Evolutionary conservation across 371 early-diverging fungal species (phyloP).

Genomic region (Haplosporangium sp.): DNA sequence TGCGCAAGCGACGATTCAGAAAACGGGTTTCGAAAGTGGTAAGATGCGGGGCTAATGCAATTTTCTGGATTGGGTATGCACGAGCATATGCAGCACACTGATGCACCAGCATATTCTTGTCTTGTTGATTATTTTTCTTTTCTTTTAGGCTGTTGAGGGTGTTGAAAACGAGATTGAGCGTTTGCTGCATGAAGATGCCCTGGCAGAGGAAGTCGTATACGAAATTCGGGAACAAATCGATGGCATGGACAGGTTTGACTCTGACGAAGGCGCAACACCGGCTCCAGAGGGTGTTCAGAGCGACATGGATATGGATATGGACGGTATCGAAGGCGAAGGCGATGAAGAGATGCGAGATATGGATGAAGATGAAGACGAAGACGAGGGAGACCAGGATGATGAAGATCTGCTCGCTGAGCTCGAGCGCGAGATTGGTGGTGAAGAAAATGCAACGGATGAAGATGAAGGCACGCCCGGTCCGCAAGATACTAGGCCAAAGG

Average conservation of each 20-base stretch:
- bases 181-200: slow-evolving; percentile 84
- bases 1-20: slow-evolving; percentile 88
- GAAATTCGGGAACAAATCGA: slow-evolving; percentile 54
- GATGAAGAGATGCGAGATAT: slow-evolving; percentile 53
- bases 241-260: slow-evolving; percentile 45
- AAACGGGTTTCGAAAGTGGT: slow-evolving; percentile 87
- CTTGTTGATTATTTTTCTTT: background rate
- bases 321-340: slow-evolving; percentile 1
- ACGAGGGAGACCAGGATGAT: slow-evolving; percentile 55
- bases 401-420: slow-evolving; percentile 63
- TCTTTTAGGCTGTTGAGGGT: slow-evolving; percentile 81
- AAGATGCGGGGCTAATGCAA: slow-evolving; percentile 1
- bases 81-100: slow-evolving; percentile 17
- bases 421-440: slow-evolving; percentile 56
- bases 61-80: slow-evolving; percentile 50
- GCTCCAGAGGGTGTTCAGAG: slow-evolving; percentile 48
- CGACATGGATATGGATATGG: slow-evolving; percentile 55
- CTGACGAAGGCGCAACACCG: slow-evolving; percentile 49
- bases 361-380: slow-evolving; percentile 50
- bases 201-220: slow-evolving; percentile 81
- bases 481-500: background rate
- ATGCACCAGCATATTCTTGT: slow-evolving; percentile 11
- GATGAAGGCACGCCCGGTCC: slow-evolving; percentile 37
- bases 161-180: slow-evolving; percentile 92
- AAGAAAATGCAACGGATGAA: slow-evolving; percentile 42